Evolutionary conservation across 202 grass and related monocot species (phyloP).

Genomic region (Setaria viridis): DNA sequence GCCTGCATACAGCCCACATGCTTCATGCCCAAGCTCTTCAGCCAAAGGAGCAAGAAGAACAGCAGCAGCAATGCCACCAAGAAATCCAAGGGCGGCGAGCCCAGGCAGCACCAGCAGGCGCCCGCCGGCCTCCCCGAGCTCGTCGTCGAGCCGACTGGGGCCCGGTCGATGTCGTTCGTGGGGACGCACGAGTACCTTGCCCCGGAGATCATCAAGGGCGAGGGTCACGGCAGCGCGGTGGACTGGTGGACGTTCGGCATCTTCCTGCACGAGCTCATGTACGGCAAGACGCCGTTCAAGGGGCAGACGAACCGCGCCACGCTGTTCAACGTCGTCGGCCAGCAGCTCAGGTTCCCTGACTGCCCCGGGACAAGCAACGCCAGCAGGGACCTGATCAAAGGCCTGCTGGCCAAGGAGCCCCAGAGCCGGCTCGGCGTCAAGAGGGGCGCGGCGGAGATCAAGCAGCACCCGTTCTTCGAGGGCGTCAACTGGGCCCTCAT

Average conservation of each 20-base stretch:
- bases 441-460: conserved; percentile 77
- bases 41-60: conserved; percentile 58
- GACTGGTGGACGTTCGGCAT: conserved; percentile 88
- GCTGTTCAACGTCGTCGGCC: conserved; percentile 82
- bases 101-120: conserved; percentile 40
- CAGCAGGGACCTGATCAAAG: conserved; percentile 66
- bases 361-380: conserved; percentile 66
- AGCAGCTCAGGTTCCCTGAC: conserved; percentile 80
- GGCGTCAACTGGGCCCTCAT: conserved; percentile 91
- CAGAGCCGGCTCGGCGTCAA: conserved; percentile 72
- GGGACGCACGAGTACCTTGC: conserved; percentile 81
- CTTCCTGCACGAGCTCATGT: conserved; percentile 79
- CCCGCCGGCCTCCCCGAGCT: conserved; percentile 57
- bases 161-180: conserved; percentile 77
- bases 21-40: conserved; percentile 79
- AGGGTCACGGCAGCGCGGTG: conserved; percentile 79
- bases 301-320: conserved; percentile 78
- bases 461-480: conserved; percentile 84
- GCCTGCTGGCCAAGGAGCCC: conserved; percentile 72
- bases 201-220: conserved; percentile 84
- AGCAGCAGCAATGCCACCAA: neutral
- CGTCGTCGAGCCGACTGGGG: conserved; percentile 67
- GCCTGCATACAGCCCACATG: conserved; percentile 72
- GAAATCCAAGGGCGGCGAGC: conserved; percentile 35
- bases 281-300: conserved; percentile 85